Evolutionary conservation across 2,329 filamentous ascomycete genomes (phyloP).

Genomic region (Sordariomycetes sp.): DNA sequence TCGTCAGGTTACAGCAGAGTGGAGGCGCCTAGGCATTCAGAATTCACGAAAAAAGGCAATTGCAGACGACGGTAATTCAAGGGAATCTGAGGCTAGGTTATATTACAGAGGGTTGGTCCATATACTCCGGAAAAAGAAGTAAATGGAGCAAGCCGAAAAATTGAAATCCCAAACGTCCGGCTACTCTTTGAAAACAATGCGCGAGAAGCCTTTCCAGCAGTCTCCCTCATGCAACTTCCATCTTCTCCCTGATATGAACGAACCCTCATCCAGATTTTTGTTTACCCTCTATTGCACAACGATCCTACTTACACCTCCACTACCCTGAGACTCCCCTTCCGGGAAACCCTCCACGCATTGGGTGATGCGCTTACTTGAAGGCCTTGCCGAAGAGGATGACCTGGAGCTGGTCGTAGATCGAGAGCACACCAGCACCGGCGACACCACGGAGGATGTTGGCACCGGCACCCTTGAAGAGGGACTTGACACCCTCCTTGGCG

Average conservation of each 20-base stretch:
- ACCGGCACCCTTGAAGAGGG: slow-evolving; percentile 99
- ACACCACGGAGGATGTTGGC: slow-evolving; percentile 99
- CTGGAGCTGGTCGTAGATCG: slow-evolving; percentile 99
- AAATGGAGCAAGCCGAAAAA: slow-evolving; percentile 5
- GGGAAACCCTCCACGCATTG: neutral
- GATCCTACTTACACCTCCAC: neutral
- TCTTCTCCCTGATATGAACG: slow-evolving; percentile 31
- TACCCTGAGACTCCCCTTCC: neutral
- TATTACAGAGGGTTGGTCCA: slow-evolving; percentile 7
- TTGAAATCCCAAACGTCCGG: slow-evolving; percentile 5
- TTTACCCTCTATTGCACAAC: slow-evolving; percentile 14
- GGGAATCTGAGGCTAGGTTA: slow-evolving; percentile 4
- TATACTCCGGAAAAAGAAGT: slow-evolving; percentile 6
- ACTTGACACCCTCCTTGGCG: slow-evolving; percentile 94
- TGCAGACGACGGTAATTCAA: neutral
- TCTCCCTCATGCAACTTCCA: slow-evolving; percentile 36
- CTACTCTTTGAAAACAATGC: neutral
- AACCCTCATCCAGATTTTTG: slow-evolving; percentile 21
- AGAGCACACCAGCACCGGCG: slow-evolving; percentile 99
- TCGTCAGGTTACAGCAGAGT: no score
- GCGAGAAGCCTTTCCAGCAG: slow-evolving; percentile 12
- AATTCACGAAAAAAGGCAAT: neutral
- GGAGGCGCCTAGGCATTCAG: no score
- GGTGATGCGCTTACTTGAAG: slow-evolving; percentile 62
- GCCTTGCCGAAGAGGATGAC: slow-evolving; percentile 99